A percentile compares a stretch with the other conserved stretches of the same genome.
phyloP scores from a whole-genome alignment of 169 alveolate species.

The Besnoitia besnoiti region DNA sequence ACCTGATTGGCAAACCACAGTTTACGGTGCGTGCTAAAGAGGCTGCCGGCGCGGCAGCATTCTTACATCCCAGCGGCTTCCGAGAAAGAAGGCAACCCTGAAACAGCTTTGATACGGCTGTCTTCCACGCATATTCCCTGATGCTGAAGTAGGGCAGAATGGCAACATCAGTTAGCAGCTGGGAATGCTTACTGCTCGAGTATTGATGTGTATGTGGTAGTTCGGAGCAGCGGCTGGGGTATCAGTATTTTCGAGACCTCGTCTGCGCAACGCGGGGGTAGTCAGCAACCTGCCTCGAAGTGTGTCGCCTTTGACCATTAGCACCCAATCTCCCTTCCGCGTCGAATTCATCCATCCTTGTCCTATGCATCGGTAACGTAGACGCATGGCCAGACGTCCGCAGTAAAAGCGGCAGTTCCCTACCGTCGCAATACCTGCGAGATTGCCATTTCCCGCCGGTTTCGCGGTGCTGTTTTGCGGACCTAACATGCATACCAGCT shows the following conservation, averaged over 20 bases:
- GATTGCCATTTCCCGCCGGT: neutral
- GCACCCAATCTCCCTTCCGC: neutral
- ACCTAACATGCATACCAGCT: conserved; percentile 6
- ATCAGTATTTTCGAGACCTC: neutral
- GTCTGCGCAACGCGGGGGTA: too few relatives aligned
- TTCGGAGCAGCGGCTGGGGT: conserved; percentile 29
- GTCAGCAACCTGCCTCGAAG: neutral
- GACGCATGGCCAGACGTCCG: neutral
- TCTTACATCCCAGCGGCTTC: conserved; percentile 23
- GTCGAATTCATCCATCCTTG: conserved; percentile 31
- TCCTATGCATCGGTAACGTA: neutral
- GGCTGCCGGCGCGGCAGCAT: neutral
- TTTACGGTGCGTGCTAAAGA: neutral
- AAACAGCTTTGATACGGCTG: neutral
- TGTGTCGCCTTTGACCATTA: conserved; percentile 28
- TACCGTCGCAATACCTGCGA: conserved; percentile 20
- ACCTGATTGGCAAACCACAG: neutral
- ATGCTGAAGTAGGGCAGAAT: neutral
- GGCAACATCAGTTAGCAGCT: neutral
- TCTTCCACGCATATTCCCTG: conserved; percentile 23
- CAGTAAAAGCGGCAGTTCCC: neutral
- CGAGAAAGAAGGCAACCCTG: neutral
- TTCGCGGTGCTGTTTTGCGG: neutral
- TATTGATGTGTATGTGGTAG: neutral
- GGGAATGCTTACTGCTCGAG: neutral